Evolutionary conservation across 352 stramenopile species (phyloP), one percentile per base, ranked within the genome.

Genomic region (Phytophthora pseudosyringae): DNA sequence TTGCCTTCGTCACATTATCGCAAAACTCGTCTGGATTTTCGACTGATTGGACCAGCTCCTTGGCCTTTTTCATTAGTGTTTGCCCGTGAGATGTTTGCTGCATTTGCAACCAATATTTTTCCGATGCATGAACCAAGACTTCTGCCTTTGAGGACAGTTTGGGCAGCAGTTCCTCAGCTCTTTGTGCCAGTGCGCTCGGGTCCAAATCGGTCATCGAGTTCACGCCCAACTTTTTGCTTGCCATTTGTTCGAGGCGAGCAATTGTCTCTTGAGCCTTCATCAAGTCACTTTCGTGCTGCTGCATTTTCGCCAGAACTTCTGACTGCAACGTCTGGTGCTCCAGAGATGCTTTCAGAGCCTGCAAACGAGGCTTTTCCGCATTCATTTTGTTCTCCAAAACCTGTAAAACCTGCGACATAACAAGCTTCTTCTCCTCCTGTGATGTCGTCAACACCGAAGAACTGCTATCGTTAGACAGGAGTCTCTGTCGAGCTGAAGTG

Each of bases 1-100:
- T 90, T 39, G 73, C 81, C 40, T 87, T 86, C 4, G 78, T 88
- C 39, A 93, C 82, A 43, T 91, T 89, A 28, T 80, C 76, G 49
- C 80, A 91, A 29, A 95, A 90, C 25, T 73, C 71, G 28, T 91
- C 73, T 0, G 86, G 85, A 26, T 93, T 86, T 26, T 95, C 86
- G 9, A 91, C 82, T 1, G 86, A 90, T 57, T 88, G 71, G 3
- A 90, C 84, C 13, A 93, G 58, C 21, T 81, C 64, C 46, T 91
- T 92, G 0, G 84, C 84, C 61, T 91, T 89, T 13, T 75, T 76
- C 18, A 95, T 67, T 6, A 95, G 35, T 5, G 67, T 76, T 41
- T 92, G 81, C 0, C 86, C 86, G 52, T 91, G 81, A 0, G 71
- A 75, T 3, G 81, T 93, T 40, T 89, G 73, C 64, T 95, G 84